Conservation (phyloP, 73 alveolate genomes). For the Uronychia binucleata region DNA sequence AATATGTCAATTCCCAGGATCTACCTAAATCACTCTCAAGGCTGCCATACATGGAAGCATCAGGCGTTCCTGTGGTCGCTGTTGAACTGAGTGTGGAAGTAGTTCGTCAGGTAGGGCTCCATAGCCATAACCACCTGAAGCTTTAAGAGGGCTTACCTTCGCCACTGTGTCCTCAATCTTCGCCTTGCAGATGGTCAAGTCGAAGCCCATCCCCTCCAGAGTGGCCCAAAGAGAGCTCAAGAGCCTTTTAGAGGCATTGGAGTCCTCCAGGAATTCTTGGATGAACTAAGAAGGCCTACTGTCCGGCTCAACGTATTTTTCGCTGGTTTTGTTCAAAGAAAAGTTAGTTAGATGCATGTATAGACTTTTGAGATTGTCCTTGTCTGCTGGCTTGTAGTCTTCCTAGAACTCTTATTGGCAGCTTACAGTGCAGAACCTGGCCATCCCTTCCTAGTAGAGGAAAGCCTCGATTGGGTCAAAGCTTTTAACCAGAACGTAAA, state of each 20-base stretch:
- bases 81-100: slow-evolving; percentile 21
- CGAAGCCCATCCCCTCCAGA: neutral
- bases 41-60: slow-evolving; percentile 69
- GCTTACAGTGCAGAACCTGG: slow-evolving; percentile 81
- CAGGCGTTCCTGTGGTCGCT: slow-evolving; percentile 33
- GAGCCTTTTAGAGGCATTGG: slow-evolving; percentile 38
- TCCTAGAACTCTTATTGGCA: neutral
- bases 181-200: neutral
- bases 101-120: slow-evolving; percentile 39
- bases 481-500: slow-evolving; percentile 92
- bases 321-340: slow-evolving; percentile 78
- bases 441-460: slow-evolving; percentile 96
- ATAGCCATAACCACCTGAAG: slow-evolving; percentile 16
- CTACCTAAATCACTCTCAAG: neutral
- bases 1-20: slow-evolving; percentile 82
- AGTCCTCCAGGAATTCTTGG: slow-evolving; percentile 31
- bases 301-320: slow-evolving; percentile 31
- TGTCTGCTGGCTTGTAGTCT: slow-evolving; percentile 82
- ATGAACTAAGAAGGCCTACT: neutral
- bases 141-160: too few species aligned
- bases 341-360: slow-evolving; percentile 94
- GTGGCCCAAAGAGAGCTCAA: neutral
- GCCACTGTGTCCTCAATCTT: slow-evolving; percentile 16
- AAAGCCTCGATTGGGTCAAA: slow-evolving; percentile 90
- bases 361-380: slow-evolving; percentile 67